Evolutionary conservation across 2,329 filamentous ascomycete genomes (phyloP).

Genomic region (Diaporthe nobilis): DNA sequence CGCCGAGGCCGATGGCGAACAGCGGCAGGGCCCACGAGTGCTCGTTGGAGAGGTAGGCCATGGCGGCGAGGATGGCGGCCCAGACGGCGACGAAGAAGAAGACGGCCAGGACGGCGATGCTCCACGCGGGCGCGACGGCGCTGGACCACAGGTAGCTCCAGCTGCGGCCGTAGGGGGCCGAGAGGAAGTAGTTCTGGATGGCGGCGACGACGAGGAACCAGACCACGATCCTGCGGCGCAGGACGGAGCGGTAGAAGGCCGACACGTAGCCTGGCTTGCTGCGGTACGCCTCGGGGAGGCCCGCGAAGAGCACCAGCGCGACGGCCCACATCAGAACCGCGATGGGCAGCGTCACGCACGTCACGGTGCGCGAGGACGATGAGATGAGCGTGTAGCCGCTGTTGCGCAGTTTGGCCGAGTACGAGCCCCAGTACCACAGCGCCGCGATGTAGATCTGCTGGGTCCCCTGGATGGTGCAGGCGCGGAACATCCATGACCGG

Average conservation of each 20-base stretch:
- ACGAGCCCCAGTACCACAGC: slow-evolving; percentile 76
- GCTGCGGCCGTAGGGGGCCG: slow-evolving; percentile 75
- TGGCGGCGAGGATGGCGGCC: slow-evolving; percentile 64
- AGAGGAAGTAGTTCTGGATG: slow-evolving; percentile 77
- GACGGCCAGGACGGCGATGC: slow-evolving; percentile 68
- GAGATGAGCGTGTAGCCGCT: slow-evolving; percentile 52
- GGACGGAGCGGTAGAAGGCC: slow-evolving; percentile 74
- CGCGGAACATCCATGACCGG: slow-evolving; percentile 77
- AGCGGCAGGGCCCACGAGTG: slow-evolving; percentile 78
- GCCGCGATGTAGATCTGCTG: slow-evolving; percentile 76
- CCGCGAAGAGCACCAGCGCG: slow-evolving; percentile 68
- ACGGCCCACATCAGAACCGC: slow-evolving; percentile 70
- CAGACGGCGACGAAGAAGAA: slow-evolving; percentile 70
- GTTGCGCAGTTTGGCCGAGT: slow-evolving; percentile 56
- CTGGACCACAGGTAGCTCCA: slow-evolving; percentile 76
- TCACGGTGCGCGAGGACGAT: slow-evolving; percentile 50
- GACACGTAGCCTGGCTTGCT: slow-evolving; percentile 74
- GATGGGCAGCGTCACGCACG: slow-evolving; percentile 67
- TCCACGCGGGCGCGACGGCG: slow-evolving; percentile 68
- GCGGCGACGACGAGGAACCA: slow-evolving; percentile 77
- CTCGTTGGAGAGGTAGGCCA: slow-evolving; percentile 68
- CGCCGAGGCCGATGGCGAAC: slow-evolving; percentile 76
- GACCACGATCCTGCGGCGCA: slow-evolving; percentile 74
- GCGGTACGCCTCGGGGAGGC: slow-evolving; percentile 77
- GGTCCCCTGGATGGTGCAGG: slow-evolving; percentile 76